A percentile compares a stretch with the other conserved stretches of the same genome.
phyloP scores from a whole-genome alignment of 352 stramenopile species.

The Phytophthora ohioensis region DNA sequence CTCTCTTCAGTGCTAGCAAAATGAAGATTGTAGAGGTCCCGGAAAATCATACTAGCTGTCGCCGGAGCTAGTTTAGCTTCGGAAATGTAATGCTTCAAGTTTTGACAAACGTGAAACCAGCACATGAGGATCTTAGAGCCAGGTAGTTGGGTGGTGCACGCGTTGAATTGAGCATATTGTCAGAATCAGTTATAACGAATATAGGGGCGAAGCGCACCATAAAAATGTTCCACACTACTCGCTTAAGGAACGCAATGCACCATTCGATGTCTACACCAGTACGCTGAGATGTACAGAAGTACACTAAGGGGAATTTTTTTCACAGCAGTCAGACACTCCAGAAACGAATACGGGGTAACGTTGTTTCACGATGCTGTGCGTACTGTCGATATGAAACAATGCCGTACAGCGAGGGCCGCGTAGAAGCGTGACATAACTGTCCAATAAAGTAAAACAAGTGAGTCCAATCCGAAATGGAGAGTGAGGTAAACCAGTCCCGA shows the following conservation, averaged over 20 bases:
- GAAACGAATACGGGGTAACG: neutral
- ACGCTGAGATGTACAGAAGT: neutral
- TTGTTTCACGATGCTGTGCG: slow-evolving; percentile 3
- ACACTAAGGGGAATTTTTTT: neutral
- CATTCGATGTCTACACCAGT: neutral
- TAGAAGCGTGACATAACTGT: neutral
- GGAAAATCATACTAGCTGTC: neutral
- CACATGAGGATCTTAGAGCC: slow-evolving; percentile 1
- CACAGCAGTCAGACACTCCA: neutral
- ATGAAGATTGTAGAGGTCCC: neutral
- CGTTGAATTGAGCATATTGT: slow-evolving; percentile 8
- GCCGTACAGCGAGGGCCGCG: neutral
- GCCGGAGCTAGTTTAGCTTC: neutral
- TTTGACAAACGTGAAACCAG: slow-evolving; percentile 9
- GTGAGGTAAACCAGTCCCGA: neutral
- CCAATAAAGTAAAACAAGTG: neutral
- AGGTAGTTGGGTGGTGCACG: neutral
- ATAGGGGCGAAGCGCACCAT: neutral
- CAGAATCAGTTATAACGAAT: slow-evolving; percentile 2
- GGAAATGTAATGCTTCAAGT: slow-evolving; percentile 1
- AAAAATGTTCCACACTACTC: neutral
- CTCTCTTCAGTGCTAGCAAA: neutral
- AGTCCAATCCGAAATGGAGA: neutral
- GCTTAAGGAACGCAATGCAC: neutral
- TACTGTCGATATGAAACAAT: neutral